phyloP scores from a whole-genome alignment of 441 rosid genomes.

The Raphanus hybrid region DNA sequence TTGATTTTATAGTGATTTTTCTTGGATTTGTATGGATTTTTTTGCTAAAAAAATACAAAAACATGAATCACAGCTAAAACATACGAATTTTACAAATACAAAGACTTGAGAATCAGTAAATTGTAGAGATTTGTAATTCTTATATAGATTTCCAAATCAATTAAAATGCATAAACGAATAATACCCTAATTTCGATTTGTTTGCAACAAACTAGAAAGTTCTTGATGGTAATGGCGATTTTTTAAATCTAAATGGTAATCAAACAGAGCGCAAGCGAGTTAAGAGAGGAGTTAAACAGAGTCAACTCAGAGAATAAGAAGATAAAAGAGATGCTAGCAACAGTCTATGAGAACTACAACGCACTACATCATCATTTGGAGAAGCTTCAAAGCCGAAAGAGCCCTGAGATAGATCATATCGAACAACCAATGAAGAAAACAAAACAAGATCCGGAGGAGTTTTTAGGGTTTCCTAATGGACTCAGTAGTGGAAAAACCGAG shows the following conservation, averaged over 20 bases:
- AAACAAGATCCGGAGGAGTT: conserved; percentile 50
- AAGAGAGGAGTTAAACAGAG: conserved; percentile 62
- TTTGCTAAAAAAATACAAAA: too few relatives aligned
- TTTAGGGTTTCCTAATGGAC: conserved; percentile 36
- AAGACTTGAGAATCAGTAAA: too few relatives aligned
- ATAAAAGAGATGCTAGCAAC: conserved; percentile 58
- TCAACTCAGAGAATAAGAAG: conserved; percentile 72
- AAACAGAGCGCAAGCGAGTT: conserved; percentile 44
- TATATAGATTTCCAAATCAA: too few relatives aligned
- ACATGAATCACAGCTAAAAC: too few relatives aligned
- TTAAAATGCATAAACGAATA: too few relatives aligned
- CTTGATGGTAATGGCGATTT: too few relatives aligned
- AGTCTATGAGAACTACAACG: conserved; percentile 56
- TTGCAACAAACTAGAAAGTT: too few relatives aligned
- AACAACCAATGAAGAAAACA: conserved; percentile 50
- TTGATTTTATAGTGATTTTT: too few relatives aligned
- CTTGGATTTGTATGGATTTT: too few relatives aligned
- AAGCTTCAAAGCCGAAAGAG: conserved; percentile 54
- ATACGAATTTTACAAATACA: too few relatives aligned
- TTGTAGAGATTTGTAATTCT: too few relatives aligned
- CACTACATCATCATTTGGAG: conserved; percentile 48
- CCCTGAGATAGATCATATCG: conserved; percentile 39
- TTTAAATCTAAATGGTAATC: conserved; percentile 34
- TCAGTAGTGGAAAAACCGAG: conserved; percentile 47
- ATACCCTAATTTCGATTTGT: too few relatives aligned